These are phyloP conservation scores for Fusarium compactum DNA, from an alignment of 2,329 filamentous ascomycete genomes.

Conservation along the genomic window DNA sequence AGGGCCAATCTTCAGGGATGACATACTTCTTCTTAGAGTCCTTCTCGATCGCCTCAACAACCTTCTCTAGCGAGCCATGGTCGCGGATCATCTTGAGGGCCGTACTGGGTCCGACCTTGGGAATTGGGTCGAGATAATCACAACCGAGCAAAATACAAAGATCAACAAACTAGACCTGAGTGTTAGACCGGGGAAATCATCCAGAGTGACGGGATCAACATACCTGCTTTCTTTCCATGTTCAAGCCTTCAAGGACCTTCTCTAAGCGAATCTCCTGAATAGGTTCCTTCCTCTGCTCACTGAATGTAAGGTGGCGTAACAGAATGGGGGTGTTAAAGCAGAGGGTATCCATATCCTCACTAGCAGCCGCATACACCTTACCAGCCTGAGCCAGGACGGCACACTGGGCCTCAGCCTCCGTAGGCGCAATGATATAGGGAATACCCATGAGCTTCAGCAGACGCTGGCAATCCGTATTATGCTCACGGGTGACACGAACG, in stretches of 20 bases:
- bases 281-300: conserved; percentile 96
- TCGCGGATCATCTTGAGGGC: conserved; percentile 95
- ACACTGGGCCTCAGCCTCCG: conserved; percentile 97
- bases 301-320: conserved; percentile 93
- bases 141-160: conserved; percentile 97
- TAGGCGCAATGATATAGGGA: conserved; percentile 93
- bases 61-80: conserved; percentile 86
- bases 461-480: conserved; percentile 94
- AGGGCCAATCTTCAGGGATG: conserved; percentile 97
- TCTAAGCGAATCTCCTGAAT: conserved; percentile 95
- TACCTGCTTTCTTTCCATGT: conserved; percentile 89
- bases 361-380: conserved; percentile 96
- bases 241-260: conserved; percentile 85
- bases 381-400: conserved; percentile 88
- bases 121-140: conserved; percentile 96
- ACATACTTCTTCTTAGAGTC: conserved; percentile 83
- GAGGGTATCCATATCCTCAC: conserved; percentile 98
- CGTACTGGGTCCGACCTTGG: conserved; percentile 91
- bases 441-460: conserved; percentile 96
- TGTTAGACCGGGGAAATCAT: conserved; percentile 16
- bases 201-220: neutral
- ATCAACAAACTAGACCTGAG: conserved; percentile 81
- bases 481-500: conserved; percentile 93
- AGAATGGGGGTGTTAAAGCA: conserved; percentile 95
- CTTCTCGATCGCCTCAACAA: conserved; percentile 83